Evolutionary conservation across 2,329 filamentous ascomycete genomes (phyloP).

Genomic region (Ophioceras dolichostomum): DNA sequence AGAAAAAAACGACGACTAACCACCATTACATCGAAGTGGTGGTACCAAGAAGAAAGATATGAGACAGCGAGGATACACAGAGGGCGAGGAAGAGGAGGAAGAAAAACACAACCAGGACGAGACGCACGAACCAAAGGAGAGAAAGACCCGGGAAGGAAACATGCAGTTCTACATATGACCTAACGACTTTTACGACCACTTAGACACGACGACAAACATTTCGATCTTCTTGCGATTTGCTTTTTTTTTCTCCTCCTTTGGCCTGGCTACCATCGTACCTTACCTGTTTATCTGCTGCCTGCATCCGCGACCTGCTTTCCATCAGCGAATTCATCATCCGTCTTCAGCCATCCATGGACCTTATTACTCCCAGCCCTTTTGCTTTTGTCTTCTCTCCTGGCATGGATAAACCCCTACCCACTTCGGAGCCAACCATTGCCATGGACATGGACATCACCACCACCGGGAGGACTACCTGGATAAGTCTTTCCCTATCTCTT

Average conservation of each 20-base stretch:
- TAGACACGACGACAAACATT: neutral
- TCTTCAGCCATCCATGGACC: too few relatives aligned
- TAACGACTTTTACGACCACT: conserved; percentile 9
- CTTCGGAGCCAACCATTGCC: too few relatives aligned
- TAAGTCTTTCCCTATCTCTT: too few relatives aligned
- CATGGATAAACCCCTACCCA: too few relatives aligned
- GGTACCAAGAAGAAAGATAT: neutral
- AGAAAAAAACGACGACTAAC: neutral
- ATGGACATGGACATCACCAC: too few relatives aligned
- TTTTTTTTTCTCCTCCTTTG: conserved; percentile 1
- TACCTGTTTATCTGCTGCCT: too few relatives aligned
- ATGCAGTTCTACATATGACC: conserved; percentile 8
- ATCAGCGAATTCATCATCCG: too few relatives aligned
- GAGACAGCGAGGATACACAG: neutral
- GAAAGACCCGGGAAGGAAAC: neutral
- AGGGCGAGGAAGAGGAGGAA: neutral
- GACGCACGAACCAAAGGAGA: neutral
- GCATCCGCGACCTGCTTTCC: too few relatives aligned
- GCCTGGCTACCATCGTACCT: conserved; percentile 15
- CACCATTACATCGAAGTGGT: neutral
- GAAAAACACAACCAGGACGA: too few relatives aligned
- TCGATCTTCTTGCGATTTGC: neutral
- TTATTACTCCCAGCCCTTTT: too few relatives aligned
- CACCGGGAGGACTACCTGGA: too few relatives aligned
- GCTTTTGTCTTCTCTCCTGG: too few relatives aligned